Percentiles rank a stretch among this genome's conserved stretches.
Conservation (phyloP, 805 yeast genomes). For the Candida ficus region DNA sequence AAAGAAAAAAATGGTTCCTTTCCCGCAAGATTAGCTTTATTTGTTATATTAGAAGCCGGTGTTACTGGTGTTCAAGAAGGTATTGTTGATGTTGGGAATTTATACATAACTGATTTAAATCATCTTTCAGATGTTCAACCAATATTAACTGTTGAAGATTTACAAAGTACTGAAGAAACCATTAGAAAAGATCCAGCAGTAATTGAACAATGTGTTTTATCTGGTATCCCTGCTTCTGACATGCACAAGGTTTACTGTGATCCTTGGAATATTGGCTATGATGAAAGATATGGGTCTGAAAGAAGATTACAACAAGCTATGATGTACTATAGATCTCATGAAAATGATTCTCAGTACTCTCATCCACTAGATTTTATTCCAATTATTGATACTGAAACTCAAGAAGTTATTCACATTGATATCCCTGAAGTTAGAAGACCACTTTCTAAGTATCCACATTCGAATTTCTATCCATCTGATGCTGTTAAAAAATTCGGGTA, state of each 20-base stretch:
- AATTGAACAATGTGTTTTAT: constrained; percentile 63
- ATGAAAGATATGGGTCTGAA: constrained; percentile 73
- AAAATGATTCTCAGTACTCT: constrained; percentile 67
- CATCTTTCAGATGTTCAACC: constrained; percentile 64
- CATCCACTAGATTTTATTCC: constrained; percentile 79
- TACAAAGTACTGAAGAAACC: constrained; percentile 55
- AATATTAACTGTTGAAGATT: constrained; percentile 65
- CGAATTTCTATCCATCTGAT: constrained; percentile 66
- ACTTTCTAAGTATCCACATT: constrained; percentile 59
- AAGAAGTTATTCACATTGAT: constrained; percentile 67
- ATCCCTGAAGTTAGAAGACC: constrained; percentile 72
- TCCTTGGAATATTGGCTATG: constrained; percentile 69
- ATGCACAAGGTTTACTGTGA: constrained; percentile 53
- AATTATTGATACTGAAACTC: constrained; percentile 67
- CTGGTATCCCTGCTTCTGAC: constrained; percentile 55
- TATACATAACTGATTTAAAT: constrained; percentile 42
- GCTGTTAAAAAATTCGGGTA: constrained; percentile 56
- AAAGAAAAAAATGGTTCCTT: constrained; percentile 50
- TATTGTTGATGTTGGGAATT: constrained; percentile 50
- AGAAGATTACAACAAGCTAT: constrained; percentile 77
- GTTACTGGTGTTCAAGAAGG: constrained; percentile 67
- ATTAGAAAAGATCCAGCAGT: constrained; percentile 69
- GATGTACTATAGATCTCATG: constrained; percentile 69
- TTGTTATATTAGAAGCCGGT: constrained; percentile 55
- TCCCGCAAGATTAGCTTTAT: constrained; percentile 67